Evolutionary conservation across 179 eudicot genomes (phyloP).

Genomic region (Silene vulgaris): DNA sequence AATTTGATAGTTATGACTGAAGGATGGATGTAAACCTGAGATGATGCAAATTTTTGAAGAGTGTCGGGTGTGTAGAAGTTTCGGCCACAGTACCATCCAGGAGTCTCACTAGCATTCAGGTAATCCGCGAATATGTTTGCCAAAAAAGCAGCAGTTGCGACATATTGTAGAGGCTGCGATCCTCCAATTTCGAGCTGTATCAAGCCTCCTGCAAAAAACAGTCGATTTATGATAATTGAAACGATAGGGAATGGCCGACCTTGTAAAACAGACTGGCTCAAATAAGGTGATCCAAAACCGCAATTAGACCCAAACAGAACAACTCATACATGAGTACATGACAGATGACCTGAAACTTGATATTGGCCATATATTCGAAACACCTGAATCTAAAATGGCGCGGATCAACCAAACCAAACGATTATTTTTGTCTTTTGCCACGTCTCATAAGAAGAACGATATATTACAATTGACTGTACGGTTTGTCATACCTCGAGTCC

Average conservation of each 20-base stretch:
- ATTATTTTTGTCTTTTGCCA: too few relatives aligned
- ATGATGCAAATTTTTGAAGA: conserved; percentile 47
- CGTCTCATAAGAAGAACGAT: not conserved
- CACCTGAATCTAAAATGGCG: too few relatives aligned
- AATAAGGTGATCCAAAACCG: too few relatives aligned
- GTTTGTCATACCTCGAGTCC: conserved; percentile 44
- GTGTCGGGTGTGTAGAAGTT: conserved; percentile 25
- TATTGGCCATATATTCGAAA: too few relatives aligned
- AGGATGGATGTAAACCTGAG: conserved; percentile 38
- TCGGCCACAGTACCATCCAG: conserved; percentile 56
- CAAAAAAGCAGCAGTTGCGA: conserved; percentile 58
- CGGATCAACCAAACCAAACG: too few relatives aligned
- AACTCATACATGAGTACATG: too few relatives aligned
- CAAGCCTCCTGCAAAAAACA: conserved; percentile 47
- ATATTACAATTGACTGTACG: not conserved
- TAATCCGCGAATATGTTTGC: conserved; percentile 57
- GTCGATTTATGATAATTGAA: not conserved
- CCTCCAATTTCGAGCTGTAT: conserved; percentile 42
- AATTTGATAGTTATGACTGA: not conserved
- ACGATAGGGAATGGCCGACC: too few relatives aligned
- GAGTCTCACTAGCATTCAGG: conserved; percentile 37
- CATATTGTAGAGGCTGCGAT: conserved; percentile 43
- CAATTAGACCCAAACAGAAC: too few relatives aligned
- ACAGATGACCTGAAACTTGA: too few relatives aligned
- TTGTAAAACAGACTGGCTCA: too few relatives aligned